Evolutionary conservation across 495 filamentous ascomycete species (phyloP).

Genomic region (Usnea hakonensis): DNA sequence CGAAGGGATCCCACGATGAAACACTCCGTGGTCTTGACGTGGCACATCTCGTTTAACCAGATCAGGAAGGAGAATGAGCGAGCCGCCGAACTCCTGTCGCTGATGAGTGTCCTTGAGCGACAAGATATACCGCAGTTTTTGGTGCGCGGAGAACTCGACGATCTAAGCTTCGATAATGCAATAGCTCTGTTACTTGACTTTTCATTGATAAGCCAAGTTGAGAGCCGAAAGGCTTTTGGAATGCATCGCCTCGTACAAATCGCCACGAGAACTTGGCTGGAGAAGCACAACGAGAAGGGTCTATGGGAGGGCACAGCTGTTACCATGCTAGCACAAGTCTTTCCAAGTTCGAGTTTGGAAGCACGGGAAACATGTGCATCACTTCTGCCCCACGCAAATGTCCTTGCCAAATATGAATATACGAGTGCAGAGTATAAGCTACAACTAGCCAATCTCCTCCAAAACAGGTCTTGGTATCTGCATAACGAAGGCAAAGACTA

Average conservation of each 20-base stretch:
- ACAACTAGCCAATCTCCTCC: too few species aligned
- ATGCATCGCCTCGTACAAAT: conserved; percentile 47
- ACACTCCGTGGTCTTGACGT: conserved; percentile 40
- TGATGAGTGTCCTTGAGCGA: conserved; percentile 32
- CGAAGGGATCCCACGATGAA: conserved; percentile 35
- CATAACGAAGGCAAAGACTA: too few species aligned
- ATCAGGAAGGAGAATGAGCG: conserved; percentile 27
- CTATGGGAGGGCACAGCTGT: conserved; percentile 34
- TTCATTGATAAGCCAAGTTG: too few species aligned
- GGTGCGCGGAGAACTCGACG: too few species aligned
- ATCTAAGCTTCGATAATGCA: too few species aligned
- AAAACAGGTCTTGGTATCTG: too few species aligned
- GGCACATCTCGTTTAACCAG: conserved; percentile 43
- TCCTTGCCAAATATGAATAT: too few species aligned
- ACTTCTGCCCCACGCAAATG: conserved; percentile 28
- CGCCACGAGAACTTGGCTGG: conserved; percentile 38
- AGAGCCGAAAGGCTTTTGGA: too few species aligned
- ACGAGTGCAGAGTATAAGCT: too few species aligned
- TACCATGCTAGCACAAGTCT: conserved; percentile 28
- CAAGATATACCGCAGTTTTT: conserved; percentile 31
- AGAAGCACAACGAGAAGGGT: conserved; percentile 30
- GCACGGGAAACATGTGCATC: conserved; percentile 28
- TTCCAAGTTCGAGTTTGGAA: conserved; percentile 33
- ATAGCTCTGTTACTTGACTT: too few species aligned
- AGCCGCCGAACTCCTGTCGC: conserved; percentile 28